A percentile compares a stretch with the other conserved stretches of the same genome.
Evolutionary conservation across 441 rosid genomes (phyloP).

Genomic region (Pelargonium australe): DNA sequence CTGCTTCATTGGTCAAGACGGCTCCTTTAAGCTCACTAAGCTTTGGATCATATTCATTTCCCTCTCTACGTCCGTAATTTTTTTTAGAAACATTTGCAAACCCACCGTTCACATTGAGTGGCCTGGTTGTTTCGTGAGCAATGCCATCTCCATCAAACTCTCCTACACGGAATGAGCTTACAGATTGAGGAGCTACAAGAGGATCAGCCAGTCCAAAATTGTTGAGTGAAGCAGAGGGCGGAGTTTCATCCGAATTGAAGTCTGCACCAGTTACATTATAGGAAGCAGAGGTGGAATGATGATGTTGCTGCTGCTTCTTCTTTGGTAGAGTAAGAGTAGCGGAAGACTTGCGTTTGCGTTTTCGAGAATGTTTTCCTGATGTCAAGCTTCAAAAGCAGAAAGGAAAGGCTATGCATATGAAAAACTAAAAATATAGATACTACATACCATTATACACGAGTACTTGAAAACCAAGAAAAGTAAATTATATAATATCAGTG

Average conservation of each 20-base stretch:
- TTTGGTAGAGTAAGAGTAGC: constrained; percentile 49
- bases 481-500: not conserved
- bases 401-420: not conserved
- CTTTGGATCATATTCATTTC: constrained; percentile 76
- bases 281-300: constrained; percentile 25
- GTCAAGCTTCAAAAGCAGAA: constrained; percentile 48
- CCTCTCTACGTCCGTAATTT: constrained; percentile 36
- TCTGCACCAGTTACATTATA: constrained; percentile 28
- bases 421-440: not conserved
- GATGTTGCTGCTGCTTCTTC: constrained; percentile 58
- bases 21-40: constrained; percentile 77
- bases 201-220: constrained; percentile 30
- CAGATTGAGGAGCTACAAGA: constrained; percentile 23
- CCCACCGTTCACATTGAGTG: constrained; percentile 43
- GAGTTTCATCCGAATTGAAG: constrained; percentile 32
- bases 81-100: constrained; percentile 31
- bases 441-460: not conserved
- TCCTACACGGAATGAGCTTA: constrained; percentile 28
- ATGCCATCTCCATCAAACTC: constrained; percentile 33
- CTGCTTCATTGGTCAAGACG: constrained; percentile 32
- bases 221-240: constrained; percentile 33
- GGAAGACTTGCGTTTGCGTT: constrained; percentile 75
- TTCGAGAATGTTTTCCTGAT: constrained; percentile 67
- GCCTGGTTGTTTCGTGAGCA: constrained; percentile 28
- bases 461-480: not conserved